Base-by-base conservation (phyloP, 257 asterid genomes). In the Gentiana macrophylla region DNA sequence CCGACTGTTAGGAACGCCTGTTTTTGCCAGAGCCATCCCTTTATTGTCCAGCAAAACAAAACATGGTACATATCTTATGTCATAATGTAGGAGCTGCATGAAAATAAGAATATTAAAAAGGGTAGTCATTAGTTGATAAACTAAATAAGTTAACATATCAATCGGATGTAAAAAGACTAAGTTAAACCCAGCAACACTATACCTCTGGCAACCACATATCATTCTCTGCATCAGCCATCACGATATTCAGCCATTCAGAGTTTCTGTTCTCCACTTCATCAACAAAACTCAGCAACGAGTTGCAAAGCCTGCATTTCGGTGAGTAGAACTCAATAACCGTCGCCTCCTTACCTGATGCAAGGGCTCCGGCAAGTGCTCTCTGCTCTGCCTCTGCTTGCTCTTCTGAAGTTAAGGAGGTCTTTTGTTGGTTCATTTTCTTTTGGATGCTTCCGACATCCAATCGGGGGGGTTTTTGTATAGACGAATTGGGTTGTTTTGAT, bases 181-280 rank as follows among this genome's bases (percentile, higher is more conserved):
- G 9, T 47, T 38, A 4, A 33, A 15, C 44, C 5, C 51, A 9
- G 52, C n/a, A 32, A 4, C 32, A 13, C 32, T 36, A 43, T 64
- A 88, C 97, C 95, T 88, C 95, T 41, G 97, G 97, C 65, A 88
- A 66, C 97, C 97, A 88, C 48, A 60, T 62, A 52, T 77, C 73
- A 52, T 83, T 83, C 66, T 80, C 95, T 0, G 95, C 94, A 74
- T 80, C 97, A 54, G 81, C 94, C 86, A 83, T 70, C 54, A 83
- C 91, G 60, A 89, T 72, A 67, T 74, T 80, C 37, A 89, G 86
- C 94, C 95, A 85, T 59, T 77, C 82, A 41, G 77, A 58, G 53
- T 88, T 80, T 67, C 86, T 69, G 12, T 71, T 79, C 73, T 83
- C 89, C 46, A 85, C 75, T 56, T 85, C 91, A 55, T 32, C 60